A percentile compares a stretch with the other conserved stretches of the same genome.
phyloP scores from a whole-genome alignment of 75 land plant species.

The Gnetum montanum region DNA sequence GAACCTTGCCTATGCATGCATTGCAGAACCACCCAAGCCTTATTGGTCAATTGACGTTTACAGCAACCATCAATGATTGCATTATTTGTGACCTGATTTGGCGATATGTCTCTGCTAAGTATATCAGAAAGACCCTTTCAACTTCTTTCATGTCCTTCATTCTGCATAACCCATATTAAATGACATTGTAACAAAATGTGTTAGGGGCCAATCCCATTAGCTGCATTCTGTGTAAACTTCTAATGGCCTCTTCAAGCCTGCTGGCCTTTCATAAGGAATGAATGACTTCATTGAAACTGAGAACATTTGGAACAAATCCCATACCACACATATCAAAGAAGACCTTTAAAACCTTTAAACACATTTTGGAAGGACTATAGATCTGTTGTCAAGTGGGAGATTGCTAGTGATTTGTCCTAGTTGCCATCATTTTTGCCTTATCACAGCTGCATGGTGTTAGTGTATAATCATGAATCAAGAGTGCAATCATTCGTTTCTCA shows the following conservation, averaged over 20 bases:
- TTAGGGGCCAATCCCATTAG: conserved; percentile 11
- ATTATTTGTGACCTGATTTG: conserved; percentile 40
- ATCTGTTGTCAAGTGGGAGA: conserved; percentile 1
- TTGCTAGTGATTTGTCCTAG: conserved; percentile 1
- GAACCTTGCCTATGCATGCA: conserved; percentile 19
- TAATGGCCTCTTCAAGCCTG: conserved; percentile 29
- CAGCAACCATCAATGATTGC: conserved; percentile 52
- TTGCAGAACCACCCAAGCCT: conserved; percentile 21
- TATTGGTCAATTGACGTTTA: conserved; percentile 28
- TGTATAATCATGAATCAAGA: no score
- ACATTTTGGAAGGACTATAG: conserved; percentile 2
- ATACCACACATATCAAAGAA: conserved; percentile 1
- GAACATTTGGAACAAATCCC: conserved; percentile 4
- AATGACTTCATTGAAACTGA: conserved; percentile 58
- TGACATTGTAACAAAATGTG: conserved; percentile 31
- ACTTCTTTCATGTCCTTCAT: conserved; percentile 25
- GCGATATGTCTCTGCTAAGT: conserved; percentile 18
- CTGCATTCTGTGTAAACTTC: conserved; percentile 23
- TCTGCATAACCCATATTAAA: conserved; percentile 45
- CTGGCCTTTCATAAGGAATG: conserved; percentile 36
- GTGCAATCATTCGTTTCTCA: no score
- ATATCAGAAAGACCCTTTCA: conserved; percentile 33
- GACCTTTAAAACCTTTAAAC: neutral
- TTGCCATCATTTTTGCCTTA: neutral
- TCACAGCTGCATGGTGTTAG: no score